These are phyloP conservation scores for Cladosporium sp. DNA, from an alignment of 2,329 filamentous ascomycete species.

Conservation along the genomic window DNA sequence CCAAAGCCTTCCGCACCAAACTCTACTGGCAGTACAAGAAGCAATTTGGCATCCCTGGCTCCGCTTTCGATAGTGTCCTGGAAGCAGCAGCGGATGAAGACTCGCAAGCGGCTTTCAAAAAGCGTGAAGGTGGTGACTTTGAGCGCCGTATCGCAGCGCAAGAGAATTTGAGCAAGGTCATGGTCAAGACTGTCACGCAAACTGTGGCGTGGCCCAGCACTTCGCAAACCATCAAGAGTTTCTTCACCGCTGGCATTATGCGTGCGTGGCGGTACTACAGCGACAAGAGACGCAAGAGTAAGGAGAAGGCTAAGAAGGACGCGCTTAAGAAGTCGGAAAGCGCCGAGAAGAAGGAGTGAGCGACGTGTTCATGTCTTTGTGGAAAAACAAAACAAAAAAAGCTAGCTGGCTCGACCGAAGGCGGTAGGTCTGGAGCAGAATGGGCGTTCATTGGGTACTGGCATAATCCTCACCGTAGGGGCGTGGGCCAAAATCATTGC, in stretches of 20 bases:
- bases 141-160: constrained; percentile 82
- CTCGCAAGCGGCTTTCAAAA: constrained; percentile 64
- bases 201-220: constrained; percentile 93
- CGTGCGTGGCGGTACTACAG: constrained; percentile 73
- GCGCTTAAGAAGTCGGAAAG: constrained; percentile 10
- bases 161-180: constrained; percentile 66
- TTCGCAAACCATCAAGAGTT: constrained; percentile 80
- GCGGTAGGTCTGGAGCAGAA: background rate
- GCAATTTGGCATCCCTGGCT: constrained; percentile 80
- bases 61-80: constrained; percentile 84
- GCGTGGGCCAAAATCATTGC: background rate
- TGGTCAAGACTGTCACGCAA: constrained; percentile 75
- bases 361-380: background rate
- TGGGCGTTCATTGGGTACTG: background rate
- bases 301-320: constrained; percentile 27
- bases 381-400: background rate
- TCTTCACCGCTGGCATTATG: constrained; percentile 72
- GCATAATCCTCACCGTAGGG: background rate
- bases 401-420: background rate
- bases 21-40: constrained; percentile 94
- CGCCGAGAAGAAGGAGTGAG: constrained; percentile 13
- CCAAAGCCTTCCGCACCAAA: constrained; percentile 80
- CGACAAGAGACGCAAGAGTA: constrained; percentile 66
- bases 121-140: constrained; percentile 77
- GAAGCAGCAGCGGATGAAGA: constrained; percentile 71